These are phyloP conservation scores for Sporothrix luriei DNA, from an alignment of 2,329 filamentous ascomycete genomes.

Conservation along the genomic window DNA sequence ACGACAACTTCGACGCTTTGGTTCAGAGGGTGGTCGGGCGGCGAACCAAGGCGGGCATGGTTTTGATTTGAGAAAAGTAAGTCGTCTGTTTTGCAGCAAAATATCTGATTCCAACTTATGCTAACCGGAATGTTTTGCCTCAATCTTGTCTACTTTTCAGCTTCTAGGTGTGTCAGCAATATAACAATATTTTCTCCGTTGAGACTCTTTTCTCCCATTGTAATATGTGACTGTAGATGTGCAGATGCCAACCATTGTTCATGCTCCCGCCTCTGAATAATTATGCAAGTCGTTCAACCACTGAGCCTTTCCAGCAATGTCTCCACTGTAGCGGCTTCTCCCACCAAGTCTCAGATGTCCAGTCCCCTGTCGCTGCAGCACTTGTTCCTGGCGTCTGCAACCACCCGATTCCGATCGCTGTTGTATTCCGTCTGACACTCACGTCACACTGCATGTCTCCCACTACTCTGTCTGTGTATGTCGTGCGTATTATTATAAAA, in stretches of 20 bases:
- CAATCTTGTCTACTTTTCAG: no score
- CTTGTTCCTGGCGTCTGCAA: slow-evolving; percentile 4
- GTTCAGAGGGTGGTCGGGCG: slow-evolving; percentile 9
- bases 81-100: neutral
- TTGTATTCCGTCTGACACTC: neutral
- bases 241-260: no score
- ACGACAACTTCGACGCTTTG: neutral
- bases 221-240: neutral
- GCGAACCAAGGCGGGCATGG: neutral
- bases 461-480: no score
- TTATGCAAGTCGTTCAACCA: neutral
- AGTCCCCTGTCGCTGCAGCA: neutral
- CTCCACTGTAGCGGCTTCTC: neutral
- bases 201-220: neutral
- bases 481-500: no score
- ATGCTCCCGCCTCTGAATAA: neutral
- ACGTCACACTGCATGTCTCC: neutral
- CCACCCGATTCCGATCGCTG: neutral
- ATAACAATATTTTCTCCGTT: neutral
- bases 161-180: no score
- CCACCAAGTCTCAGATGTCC: neutral
- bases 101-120: no score
- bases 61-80: neutral
- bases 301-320: neutral
- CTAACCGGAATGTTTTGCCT: no score